Percentiles rank a stretch among this genome's conserved stretches.
Conservation (phyloP, 2,329 filamentous ascomycete genomes). For the Diaporthe citri region DNA sequence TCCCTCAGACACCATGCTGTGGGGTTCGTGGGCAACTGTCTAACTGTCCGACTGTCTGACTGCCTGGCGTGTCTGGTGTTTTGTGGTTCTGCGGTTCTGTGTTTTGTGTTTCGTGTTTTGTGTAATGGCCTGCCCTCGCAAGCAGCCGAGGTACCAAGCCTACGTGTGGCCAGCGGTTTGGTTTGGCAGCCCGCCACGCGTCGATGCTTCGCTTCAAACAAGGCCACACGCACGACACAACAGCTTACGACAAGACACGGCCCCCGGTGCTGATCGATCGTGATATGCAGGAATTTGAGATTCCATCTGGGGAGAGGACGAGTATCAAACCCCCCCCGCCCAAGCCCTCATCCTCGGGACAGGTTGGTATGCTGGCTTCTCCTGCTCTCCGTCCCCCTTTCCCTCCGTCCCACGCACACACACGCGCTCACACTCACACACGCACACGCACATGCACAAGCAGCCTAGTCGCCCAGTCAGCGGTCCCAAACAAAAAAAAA, state of each 20-base stretch:
- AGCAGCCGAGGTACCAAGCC: not conserved
- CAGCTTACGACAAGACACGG: not conserved
- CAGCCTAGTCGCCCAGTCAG: not conserved
- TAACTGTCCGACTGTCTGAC: not conserved
- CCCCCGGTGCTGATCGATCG: constrained; percentile 5
- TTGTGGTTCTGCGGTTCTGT: not conserved
- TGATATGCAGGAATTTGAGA: not conserved
- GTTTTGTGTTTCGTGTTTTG: constrained; percentile 8
- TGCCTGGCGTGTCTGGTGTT: not conserved
- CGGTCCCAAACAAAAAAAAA: not conserved
- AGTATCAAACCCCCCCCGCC: too few species aligned
- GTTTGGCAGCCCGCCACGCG: constrained; percentile 6
- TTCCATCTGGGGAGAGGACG: not conserved
- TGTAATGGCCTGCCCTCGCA: not conserved
- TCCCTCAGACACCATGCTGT: constrained; percentile 18
- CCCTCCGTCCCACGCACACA: not conserved
- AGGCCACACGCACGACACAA: constrained; percentile 1
- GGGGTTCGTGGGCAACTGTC: not conserved
- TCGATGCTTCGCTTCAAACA: not conserved
- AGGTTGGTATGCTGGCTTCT: not conserved
- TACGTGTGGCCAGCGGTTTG: not conserved
- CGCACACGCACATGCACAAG: not conserved
- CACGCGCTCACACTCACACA: not conserved
- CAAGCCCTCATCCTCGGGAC: too few species aligned
- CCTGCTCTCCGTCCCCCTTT: not conserved